Evolutionary conservation across 2,329 filamentous ascomycete species (phyloP).

Genomic region (Clarireedia hainanense): DNA sequence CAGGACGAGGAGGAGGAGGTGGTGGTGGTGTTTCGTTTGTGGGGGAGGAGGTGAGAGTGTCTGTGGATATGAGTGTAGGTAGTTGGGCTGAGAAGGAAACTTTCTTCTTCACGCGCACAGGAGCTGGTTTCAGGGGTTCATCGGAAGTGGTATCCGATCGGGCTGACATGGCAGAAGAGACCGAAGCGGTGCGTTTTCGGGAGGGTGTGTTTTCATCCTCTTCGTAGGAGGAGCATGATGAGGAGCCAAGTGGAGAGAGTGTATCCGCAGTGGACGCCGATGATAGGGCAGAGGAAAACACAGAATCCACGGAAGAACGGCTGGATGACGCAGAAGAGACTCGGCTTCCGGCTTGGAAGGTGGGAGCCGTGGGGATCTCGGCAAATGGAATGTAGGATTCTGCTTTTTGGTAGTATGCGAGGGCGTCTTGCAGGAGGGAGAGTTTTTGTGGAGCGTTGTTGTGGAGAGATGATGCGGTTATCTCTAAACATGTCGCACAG

Average conservation of each 20-base stretch:
- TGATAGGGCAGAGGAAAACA: constrained; percentile 21
- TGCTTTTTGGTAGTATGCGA: constrained; percentile 22
- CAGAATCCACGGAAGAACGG: constrained; percentile 24
- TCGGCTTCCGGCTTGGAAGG: constrained; percentile 3
- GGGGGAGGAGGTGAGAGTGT: not conserved
- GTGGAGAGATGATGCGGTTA: constrained; percentile 21
- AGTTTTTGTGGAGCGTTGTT: constrained; percentile 21
- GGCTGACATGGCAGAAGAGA: constrained; percentile 1
- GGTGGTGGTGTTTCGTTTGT: not conserved
- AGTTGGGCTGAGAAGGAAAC: constrained; percentile 20
- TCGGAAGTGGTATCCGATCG: not conserved
- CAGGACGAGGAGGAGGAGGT: not conserved
- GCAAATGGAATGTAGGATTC: constrained; percentile 20
- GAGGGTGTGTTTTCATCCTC: not conserved
- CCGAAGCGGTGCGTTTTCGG: constrained; percentile 7
- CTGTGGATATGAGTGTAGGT: not conserved
- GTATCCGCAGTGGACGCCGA: constrained; percentile 10
- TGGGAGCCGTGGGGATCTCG: constrained; percentile 8
- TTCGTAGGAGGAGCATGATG: constrained; percentile 10
- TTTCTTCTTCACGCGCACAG: constrained; percentile 23
- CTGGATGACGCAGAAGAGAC: constrained; percentile 15
- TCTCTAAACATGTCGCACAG: constrained; percentile 25
- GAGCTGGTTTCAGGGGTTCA: constrained; percentile 5
- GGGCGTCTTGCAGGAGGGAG: constrained; percentile 25
- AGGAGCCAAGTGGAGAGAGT: constrained; percentile 12